These are phyloP conservation scores for Biscogniauxia marginata DNA, from an alignment of 2,329 filamentous ascomycete genomes.

Conservation along the genomic window DNA sequence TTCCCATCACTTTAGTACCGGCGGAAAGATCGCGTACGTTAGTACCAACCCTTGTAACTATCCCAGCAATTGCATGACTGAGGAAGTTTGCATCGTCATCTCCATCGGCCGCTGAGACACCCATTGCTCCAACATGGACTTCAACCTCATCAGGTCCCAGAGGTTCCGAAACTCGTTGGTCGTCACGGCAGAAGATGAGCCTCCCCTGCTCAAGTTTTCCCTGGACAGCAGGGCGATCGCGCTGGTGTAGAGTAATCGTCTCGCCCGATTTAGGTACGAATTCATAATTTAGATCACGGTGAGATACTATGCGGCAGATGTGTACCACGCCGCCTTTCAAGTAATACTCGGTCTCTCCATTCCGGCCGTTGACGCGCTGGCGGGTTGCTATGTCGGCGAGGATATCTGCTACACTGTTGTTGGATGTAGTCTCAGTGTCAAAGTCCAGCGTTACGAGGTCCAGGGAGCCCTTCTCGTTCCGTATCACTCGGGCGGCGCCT, in stretches of 20 bases:
- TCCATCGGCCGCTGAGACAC: background rate
- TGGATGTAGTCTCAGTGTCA: background rate
- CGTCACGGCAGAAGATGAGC: background rate
- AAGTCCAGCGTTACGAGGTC: conserved; percentile 2
- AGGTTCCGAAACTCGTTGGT: background rate
- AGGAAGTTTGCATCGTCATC: background rate
- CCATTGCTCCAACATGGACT: background rate
- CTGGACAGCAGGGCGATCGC: background rate
- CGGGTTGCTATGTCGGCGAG: background rate
- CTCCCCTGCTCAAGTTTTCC: background rate
- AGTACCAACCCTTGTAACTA: background rate
- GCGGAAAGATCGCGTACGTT: background rate
- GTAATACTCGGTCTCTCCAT: conserved; percentile 4
- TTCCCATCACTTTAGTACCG: background rate
- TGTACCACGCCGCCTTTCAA: background rate
- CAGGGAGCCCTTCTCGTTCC: conserved; percentile 1
- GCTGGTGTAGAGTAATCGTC: background rate
- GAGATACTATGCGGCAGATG: background rate
- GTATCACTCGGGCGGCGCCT: background rate
- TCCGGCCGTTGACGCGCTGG: background rate
- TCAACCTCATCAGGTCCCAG: background rate
- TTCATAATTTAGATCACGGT: background rate
- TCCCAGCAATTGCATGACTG: background rate
- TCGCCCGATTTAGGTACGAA: conserved; percentile 2
- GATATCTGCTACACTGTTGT: background rate